Evolutionary conservation across 2,329 filamentous ascomycete genomes (phyloP), one percentile per base, ranked within the genome.

Genomic region (Falciphora oryzae): DNA sequence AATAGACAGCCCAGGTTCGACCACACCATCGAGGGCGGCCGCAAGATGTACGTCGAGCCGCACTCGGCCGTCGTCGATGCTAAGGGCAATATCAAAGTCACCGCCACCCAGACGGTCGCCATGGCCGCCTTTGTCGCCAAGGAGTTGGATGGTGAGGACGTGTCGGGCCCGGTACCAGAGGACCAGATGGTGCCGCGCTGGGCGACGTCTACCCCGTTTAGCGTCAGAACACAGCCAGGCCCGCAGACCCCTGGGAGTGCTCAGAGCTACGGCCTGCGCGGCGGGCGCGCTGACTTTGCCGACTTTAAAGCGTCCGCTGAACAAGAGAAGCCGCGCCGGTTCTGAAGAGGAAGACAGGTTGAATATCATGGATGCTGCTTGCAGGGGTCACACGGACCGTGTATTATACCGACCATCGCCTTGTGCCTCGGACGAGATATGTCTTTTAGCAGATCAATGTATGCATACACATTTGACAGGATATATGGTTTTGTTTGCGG

Each of bases 41-140:
- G 79, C 66, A 88, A 87, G 77, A 68, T 82, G 8, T 85, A 80
- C 70, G 77, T 85, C 56, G 77, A 80, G 64, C 75, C 82, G 4
- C 67, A 72, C 28, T 74, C 73, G 11, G 81, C 81, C 50, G 76
- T 72, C 66, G 71, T 85, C 62, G 80, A 84, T 70, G 78, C 83
- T 2, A 76, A 74, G 61, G 85, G 85, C 65, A 81, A 75, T 68
- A 73, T 87, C 16, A 68, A 78, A 8, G 66, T 86, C 57, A 71
- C 72, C 25, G 72, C 84, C n/a, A 71, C 70, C 22, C 79, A 81
- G 61, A 73, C 78, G 0, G 66, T 72, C 25, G 13, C 67, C 1
- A 75, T 79, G 72, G 73, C 77, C 2, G 75, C 76, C 64, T 68
- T 82, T 28, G 75, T 86, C 32, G 76, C 77, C 59, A 77, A 78